These are phyloP conservation scores for Hemileccinum impolitum DNA, from an alignment of 768 basidiomycete species.

Conservation along the genomic window DNA sequence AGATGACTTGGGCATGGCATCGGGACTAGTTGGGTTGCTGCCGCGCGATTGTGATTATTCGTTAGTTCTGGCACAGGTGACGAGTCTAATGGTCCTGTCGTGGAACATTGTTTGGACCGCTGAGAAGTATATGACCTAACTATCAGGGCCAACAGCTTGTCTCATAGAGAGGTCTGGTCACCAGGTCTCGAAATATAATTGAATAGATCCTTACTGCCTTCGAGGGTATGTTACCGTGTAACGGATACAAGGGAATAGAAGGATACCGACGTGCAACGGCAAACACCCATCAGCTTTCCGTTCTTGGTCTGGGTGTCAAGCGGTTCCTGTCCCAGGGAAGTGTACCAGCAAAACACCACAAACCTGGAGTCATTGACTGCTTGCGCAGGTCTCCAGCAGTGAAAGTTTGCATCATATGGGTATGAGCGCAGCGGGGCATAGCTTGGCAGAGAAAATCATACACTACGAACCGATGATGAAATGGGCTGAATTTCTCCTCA, in stretches of 20 bases:
- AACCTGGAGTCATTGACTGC: slow-evolving; percentile 40
- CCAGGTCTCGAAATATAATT: no score
- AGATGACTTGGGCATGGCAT: not conserved
- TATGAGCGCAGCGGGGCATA: not conserved
- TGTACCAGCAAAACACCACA: slow-evolving; percentile 41
- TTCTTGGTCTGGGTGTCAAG: slow-evolving; percentile 44
- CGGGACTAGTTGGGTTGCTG: not conserved
- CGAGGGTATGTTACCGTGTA: not conserved
- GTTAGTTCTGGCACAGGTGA: not conserved
- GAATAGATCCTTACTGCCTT: not conserved
- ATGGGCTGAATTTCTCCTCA: slow-evolving; percentile 2
- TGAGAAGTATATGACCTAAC: not conserved
- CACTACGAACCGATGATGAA: not conserved
- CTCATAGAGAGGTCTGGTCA: no score
- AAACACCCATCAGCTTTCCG: slow-evolving; percentile 53
- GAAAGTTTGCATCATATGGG: slow-evolving; percentile 42
- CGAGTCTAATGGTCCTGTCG: no score
- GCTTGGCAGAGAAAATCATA: not conserved
- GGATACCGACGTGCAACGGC: not conserved
- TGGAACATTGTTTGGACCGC: no score
- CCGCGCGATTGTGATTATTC: not conserved
- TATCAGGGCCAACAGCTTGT: no score
- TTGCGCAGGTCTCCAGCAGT: slow-evolving; percentile 31
- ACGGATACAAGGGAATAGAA: not conserved
- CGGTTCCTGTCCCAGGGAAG: slow-evolving; percentile 43